A percentile compares a stretch with the other conserved stretches of the same genome.
These are phyloP conservation scores for Pleomassaria siparia DNA, from an alignment of 2,329 filamentous ascomycete species.

Conservation along the genomic window DNA sequence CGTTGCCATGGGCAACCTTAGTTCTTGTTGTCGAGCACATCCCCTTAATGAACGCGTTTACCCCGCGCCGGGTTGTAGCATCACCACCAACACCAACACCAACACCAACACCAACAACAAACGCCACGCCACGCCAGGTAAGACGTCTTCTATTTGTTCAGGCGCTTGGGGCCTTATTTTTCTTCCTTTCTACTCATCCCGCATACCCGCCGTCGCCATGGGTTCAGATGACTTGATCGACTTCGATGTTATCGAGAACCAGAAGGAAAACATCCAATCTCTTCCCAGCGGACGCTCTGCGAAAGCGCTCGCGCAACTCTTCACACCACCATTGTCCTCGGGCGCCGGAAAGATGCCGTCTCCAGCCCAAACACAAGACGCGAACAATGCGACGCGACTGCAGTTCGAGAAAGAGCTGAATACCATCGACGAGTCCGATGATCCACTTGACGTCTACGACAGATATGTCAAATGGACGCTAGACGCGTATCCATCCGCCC, in stretches of 20 bases:
- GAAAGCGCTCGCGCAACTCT: slow-evolving; percentile 80
- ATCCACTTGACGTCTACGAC: slow-evolving; percentile 93
- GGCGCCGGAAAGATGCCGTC: slow-evolving; percentile 51
- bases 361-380: slow-evolving; percentile 71
- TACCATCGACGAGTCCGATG: slow-evolving; percentile 81
- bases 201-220: slow-evolving; percentile 34
- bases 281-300: slow-evolving; percentile 87
- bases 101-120: not conserved
- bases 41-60: too few species aligned
- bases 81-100: not conserved
- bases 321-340: slow-evolving; percentile 61
- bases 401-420: slow-evolving; percentile 85
- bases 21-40: too few species aligned
- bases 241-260: slow-evolving; percentile 92
- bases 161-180: slow-evolving; percentile 8
- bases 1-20: not conserved
- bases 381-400: slow-evolving; percentile 76
- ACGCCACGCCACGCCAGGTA: slow-evolving; percentile 6
- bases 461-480: slow-evolving; percentile 97
- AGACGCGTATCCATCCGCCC: slow-evolving; percentile 90
- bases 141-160: not conserved
- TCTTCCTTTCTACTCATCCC: slow-evolving; percentile 29
- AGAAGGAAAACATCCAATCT: slow-evolving; percentile 98
- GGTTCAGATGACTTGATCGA: slow-evolving; percentile 53
- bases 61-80: not conserved